Evolutionary conservation across 2,329 filamentous ascomycete genomes (phyloP).

Genomic region (Pyrenophora tritici-repentis): DNA sequence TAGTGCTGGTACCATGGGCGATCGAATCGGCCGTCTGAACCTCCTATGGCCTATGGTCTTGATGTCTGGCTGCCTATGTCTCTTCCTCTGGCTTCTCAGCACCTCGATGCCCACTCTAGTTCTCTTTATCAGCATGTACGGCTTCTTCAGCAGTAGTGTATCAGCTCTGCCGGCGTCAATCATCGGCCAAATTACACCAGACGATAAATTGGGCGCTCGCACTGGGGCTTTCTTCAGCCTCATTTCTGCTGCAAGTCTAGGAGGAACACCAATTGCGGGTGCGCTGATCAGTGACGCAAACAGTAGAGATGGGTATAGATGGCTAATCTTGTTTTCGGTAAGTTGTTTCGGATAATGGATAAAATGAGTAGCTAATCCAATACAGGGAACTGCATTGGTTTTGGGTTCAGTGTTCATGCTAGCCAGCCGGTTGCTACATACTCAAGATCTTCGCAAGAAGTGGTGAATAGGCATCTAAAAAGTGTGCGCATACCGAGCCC

Average conservation of each 20-base stretch:
- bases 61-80: constrained; percentile 50
- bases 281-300: constrained; percentile 32
- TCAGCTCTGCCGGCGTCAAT: constrained; percentile 67
- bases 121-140: constrained; percentile 69
- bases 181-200: constrained; percentile 72
- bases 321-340: constrained; percentile 36
- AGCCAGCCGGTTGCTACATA: constrained; percentile 24
- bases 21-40: constrained; percentile 61
- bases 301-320: constrained; percentile 26
- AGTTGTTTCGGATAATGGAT: not conserved
- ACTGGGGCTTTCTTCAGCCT: constrained; percentile 68
- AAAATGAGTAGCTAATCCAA: not conserved
- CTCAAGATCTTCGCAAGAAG: constrained; percentile 16
- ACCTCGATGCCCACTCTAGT: constrained; percentile 62
- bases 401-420: constrained; percentile 28
- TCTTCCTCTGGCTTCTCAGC: constrained; percentile 61
- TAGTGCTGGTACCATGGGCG: constrained; percentile 56
- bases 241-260: constrained; percentile 67
- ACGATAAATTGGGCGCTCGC: constrained; percentile 70
- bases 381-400: constrained; percentile 21
- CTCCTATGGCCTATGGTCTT: constrained; percentile 57
- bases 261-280: constrained; percentile 70
- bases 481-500: too few species aligned
- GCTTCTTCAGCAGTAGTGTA: constrained; percentile 70
- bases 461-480: constrained; percentile 7